These are phyloP conservation scores for Trichoderma sp. DNA, from an alignment of 2,329 filamentous ascomycete species.

Conservation along the genomic window DNA sequence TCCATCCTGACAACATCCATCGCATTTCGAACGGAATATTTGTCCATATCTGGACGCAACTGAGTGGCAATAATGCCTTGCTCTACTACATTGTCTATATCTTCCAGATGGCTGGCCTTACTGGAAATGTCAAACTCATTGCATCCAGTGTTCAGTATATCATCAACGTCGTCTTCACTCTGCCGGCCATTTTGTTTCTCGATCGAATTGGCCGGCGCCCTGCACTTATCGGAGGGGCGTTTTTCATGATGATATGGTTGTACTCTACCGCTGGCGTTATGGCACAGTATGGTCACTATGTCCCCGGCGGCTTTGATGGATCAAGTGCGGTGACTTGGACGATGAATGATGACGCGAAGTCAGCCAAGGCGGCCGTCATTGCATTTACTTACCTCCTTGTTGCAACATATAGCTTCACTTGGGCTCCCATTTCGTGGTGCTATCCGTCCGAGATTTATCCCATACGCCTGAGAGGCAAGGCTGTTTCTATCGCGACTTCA, in stretches of 20 bases:
- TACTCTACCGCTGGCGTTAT: neutral
- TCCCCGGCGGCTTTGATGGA: neutral
- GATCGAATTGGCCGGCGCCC: neutral
- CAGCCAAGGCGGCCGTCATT: neutral
- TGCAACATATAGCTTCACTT: neutral
- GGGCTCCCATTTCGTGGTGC: neutral
- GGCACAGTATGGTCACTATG: conserved; percentile 1
- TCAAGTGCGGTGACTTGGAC: neutral
- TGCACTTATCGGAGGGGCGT: neutral
- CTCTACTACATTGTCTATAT: conserved; percentile 8
- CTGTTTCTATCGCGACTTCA: neutral
- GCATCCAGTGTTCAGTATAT: conserved; percentile 1
- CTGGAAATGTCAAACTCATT: conserved; percentile 4
- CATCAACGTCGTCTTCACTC: neutral
- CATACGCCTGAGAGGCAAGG: neutral
- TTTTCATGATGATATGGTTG: conserved; percentile 7
- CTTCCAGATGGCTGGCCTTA: conserved; percentile 8
- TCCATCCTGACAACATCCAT: conserved; percentile 11
- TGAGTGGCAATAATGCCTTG: conserved; percentile 11
- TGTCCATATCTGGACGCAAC: conserved; percentile 2
- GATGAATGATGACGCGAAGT: neutral
- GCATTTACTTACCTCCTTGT: conserved; percentile 5
- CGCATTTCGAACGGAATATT: conserved; percentile 7
- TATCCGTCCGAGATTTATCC: conserved; percentile 5
- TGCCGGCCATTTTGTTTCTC: neutral